These are phyloP conservation scores for Clitocybe nebularis DNA, from an alignment of 1,284 basidiomycete species.

Conservation along the genomic window DNA sequence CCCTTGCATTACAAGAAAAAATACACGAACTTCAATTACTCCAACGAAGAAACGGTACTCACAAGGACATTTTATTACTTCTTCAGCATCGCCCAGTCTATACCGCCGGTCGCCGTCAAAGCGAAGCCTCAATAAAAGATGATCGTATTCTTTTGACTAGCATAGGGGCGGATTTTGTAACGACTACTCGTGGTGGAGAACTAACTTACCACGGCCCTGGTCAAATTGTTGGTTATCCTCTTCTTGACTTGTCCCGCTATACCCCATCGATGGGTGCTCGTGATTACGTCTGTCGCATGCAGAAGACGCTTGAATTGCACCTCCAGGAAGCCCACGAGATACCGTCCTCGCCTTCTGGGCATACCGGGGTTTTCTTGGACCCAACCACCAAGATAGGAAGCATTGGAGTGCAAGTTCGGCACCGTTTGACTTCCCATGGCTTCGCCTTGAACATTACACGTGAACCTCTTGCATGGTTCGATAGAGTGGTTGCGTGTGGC, in stretches of 20 bases:
- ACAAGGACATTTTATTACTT: slow-evolving; percentile 68
- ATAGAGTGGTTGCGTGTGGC: slow-evolving; percentile 89
- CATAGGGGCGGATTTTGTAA: slow-evolving; percentile 86
- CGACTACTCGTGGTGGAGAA: slow-evolving; percentile 86
- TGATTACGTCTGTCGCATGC: slow-evolving; percentile 72
- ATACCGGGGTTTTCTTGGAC: slow-evolving; percentile 78
- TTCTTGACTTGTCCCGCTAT: slow-evolving; percentile 75
- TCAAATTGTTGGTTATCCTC: slow-evolving; percentile 93
- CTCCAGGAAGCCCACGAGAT: slow-evolving; percentile 57
- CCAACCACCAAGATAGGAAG: slow-evolving; percentile 79
- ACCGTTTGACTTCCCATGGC: slow-evolving; percentile 92
- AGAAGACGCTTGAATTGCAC: slow-evolving; percentile 58
- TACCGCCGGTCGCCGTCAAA: slow-evolving; percentile 87
- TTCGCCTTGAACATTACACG: slow-evolving; percentile 90
- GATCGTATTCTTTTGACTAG: slow-evolving; percentile 67
- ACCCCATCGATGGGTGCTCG: slow-evolving; percentile 56
- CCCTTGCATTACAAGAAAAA: slow-evolving; percentile 68
- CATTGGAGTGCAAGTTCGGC: slow-evolving; percentile 95
- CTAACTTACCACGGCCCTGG: slow-evolving; percentile 98
- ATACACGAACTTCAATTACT: slow-evolving; percentile 61
- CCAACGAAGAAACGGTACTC: slow-evolving; percentile 39
- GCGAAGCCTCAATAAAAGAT: slow-evolving; percentile 52
- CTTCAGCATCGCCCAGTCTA: slow-evolving; percentile 92
- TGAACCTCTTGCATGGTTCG: slow-evolving; percentile 83
- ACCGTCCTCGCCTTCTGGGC: slow-evolving; percentile 48